phyloP scores from a whole-genome alignment of 805 yeast genomes.

The Metschnikowia drakensbergensis region DNA sequence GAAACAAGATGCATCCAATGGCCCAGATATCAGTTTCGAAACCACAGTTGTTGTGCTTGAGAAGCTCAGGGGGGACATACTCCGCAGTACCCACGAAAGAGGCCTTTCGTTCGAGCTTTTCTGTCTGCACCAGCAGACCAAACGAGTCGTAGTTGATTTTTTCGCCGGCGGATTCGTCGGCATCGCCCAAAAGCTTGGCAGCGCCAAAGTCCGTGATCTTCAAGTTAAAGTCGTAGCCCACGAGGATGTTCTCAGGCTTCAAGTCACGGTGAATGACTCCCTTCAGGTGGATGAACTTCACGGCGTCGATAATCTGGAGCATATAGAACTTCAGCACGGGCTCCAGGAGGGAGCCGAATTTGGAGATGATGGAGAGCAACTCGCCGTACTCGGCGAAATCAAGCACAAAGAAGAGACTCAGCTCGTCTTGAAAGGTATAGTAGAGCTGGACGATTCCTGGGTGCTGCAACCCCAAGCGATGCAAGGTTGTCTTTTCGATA shows the following conservation, averaged over 20 bases:
- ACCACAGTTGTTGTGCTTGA: slow-evolving; percentile 75
- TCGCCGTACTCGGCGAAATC: slow-evolving; percentile 98
- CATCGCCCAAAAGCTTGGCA: slow-evolving; percentile 63
- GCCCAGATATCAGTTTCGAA: slow-evolving; percentile 93
- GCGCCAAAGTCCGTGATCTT: slow-evolving; percentile 98
- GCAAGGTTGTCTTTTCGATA: slow-evolving; percentile 87
- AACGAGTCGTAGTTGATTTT: slow-evolving; percentile 31
- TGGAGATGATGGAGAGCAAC: slow-evolving; percentile 70
- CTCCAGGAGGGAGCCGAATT: slow-evolving; percentile 74
- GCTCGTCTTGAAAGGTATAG: slow-evolving; percentile 92
- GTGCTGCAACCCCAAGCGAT: slow-evolving; percentile 77
- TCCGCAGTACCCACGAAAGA: slow-evolving; percentile 98
- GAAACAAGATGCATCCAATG: slow-evolving; percentile 82
- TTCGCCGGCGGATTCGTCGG: slow-evolving; percentile 31
- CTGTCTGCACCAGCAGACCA: slow-evolving; percentile 25
- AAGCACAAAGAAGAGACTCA: slow-evolving; percentile 81
- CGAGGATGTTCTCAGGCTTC: slow-evolving; percentile 88
- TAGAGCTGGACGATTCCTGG: slow-evolving; percentile 91
- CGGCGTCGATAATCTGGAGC: slow-evolving; percentile 85
- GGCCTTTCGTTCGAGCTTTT: slow-evolving; percentile 26
- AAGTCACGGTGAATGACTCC: slow-evolving; percentile 93
- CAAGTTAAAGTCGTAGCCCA: slow-evolving; percentile 79
- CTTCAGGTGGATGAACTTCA: slow-evolving; percentile 79
- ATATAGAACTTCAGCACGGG: slow-evolving; percentile 74
- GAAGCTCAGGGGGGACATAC: slow-evolving; percentile 88